Percentiles rank a stretch among this genome's conserved stretches.
Conservation (phyloP, 2,329 filamentous ascomycete species). For the Cryphonectria japonica region DNA sequence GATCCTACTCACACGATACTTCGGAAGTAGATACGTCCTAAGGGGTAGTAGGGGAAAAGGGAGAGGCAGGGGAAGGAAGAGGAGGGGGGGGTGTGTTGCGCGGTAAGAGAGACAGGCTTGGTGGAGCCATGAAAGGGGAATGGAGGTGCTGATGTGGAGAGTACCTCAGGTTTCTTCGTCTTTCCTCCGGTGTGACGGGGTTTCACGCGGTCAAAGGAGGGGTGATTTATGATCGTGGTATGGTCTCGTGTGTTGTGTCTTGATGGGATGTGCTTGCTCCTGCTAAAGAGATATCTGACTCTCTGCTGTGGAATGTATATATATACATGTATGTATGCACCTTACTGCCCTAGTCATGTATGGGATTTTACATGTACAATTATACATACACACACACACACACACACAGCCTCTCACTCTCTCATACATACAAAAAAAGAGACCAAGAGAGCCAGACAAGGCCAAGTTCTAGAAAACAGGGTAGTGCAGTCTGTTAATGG, state of each 20-base stretch:
- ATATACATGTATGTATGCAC: background rate
- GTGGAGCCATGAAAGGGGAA: background rate
- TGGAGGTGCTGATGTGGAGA: background rate
- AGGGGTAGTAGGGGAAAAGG: too few relatives aligned
- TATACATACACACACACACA: too few relatives aligned
- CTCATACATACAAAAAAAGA: background rate
- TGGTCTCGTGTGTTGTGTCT: too few relatives aligned
- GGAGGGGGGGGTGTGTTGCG: too few relatives aligned
- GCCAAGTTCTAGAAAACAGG: background rate
- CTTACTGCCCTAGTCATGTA: background rate
- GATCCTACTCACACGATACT: slow-evolving; percentile 9
- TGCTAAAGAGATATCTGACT: background rate
- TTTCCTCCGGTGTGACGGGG: too few relatives aligned
- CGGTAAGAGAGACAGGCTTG: background rate
- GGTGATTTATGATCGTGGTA: too few relatives aligned
- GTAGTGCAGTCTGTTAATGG: background rate
- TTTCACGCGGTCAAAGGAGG: too few relatives aligned
- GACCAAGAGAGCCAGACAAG: background rate
- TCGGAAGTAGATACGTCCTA: background rate
- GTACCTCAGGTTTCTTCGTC: too few relatives aligned
- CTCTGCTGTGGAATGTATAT: background rate
- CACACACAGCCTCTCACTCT: background rate
- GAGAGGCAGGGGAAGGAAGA: too few relatives aligned
- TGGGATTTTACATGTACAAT: background rate
- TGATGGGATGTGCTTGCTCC: too few relatives aligned